These are phyloP conservation scores for Phytophthora brassicae DNA, from an alignment of 352 stramenopile genomes.

Conservation along the genomic window DNA sequence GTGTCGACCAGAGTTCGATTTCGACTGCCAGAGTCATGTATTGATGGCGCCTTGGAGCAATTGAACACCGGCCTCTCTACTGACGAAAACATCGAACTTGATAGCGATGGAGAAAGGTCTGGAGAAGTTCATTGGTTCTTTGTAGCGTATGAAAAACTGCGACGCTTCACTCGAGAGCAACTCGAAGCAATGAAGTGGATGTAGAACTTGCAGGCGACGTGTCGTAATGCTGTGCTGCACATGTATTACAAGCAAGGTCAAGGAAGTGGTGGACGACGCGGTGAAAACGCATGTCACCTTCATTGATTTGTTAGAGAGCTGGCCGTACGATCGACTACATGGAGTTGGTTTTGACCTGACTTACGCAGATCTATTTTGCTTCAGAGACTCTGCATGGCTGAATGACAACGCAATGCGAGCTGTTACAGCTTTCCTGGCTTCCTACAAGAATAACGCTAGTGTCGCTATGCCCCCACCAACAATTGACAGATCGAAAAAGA, in stretches of 20 bases:
- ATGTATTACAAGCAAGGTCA: background rate
- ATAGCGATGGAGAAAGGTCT: background rate
- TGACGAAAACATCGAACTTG: background rate
- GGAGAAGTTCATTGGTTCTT: background rate
- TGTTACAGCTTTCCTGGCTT: background rate
- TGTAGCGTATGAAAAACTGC: background rate
- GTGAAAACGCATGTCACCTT: background rate
- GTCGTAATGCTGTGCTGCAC: background rate
- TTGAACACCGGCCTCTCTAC: background rate
- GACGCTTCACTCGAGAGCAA: background rate
- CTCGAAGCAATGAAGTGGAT: slow-evolving; percentile 9
- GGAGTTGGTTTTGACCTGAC: slow-evolving; percentile 2
- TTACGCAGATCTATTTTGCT: slow-evolving; percentile 7
- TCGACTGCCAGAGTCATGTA: background rate
- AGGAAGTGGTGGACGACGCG: background rate
- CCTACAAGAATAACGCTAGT: slow-evolving; percentile 2
- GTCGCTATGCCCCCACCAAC: background rate
- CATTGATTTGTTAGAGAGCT: background rate
- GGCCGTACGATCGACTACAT: background rate
- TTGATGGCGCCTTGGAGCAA: background rate
- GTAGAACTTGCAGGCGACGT: slow-evolving; percentile 9
- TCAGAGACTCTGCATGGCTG: background rate
- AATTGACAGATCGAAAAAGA: background rate
- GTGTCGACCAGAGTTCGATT: background rate
- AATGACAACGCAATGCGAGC: slow-evolving; percentile 2